These are phyloP conservation scores for Phytophthora syringae DNA, from an alignment of 352 stramenopile species.

Conservation along the genomic window DNA sequence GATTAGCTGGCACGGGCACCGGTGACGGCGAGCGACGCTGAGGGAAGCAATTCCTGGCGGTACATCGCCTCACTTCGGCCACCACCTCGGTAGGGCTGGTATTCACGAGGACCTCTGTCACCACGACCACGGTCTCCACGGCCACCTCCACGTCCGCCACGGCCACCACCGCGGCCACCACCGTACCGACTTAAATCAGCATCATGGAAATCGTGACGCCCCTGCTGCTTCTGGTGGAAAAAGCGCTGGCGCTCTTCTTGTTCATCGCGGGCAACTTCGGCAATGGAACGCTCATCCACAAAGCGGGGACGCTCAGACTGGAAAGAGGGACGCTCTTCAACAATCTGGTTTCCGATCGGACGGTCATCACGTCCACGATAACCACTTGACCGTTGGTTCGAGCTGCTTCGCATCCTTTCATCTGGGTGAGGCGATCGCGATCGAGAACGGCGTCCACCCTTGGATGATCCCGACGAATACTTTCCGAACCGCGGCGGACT, in stretches of 20 bases:
- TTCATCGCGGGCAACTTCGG: constrained; percentile 57
- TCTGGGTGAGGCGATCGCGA: constrained; percentile 35
- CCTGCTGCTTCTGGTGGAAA: constrained; percentile 44
- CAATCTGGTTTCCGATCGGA: constrained; percentile 26
- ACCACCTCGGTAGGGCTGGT: constrained; percentile 18
- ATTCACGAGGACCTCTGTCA: constrained; percentile 12
- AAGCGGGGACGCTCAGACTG: constrained; percentile 35
- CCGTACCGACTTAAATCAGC: constrained; percentile 42
- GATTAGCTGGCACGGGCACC: constrained; percentile 8
- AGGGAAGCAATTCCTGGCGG: constrained; percentile 14
- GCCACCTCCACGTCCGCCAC: constrained; percentile 26
- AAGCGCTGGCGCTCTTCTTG: constrained; percentile 48
- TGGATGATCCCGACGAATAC: constrained; percentile 22
- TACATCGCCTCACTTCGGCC: constrained; percentile 21
- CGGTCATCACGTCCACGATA: constrained; percentile 36
- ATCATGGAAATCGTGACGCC: constrained; percentile 43
- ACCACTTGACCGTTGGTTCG: constrained; percentile 19
- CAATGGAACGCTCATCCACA: constrained; percentile 57
- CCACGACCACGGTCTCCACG: constrained; percentile 27
- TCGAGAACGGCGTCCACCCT: constrained; percentile 27
- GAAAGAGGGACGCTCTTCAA: constrained; percentile 24
- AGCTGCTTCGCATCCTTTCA: constrained; percentile 24
- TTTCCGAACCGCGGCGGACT: constrained; percentile 39
- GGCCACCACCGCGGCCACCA: constrained; percentile 34
- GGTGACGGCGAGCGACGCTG: constrained; percentile 28